phyloP scores from a whole-genome alignment of 2,329 filamentous ascomycete genomes.

The Tolypocladium pustulatum region DNA sequence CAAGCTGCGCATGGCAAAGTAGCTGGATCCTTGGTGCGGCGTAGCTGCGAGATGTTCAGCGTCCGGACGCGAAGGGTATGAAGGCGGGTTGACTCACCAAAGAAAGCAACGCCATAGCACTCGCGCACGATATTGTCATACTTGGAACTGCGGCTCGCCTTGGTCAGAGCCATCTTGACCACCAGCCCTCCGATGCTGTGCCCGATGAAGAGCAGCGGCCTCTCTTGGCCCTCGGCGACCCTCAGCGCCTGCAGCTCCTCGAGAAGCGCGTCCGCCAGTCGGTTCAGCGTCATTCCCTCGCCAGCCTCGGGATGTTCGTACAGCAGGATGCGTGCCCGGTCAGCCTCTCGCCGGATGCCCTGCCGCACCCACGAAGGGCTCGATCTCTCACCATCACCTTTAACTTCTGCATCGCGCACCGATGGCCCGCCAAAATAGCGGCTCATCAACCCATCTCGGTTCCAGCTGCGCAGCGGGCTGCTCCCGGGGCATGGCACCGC shows the following conservation, averaged over 20 bases:
- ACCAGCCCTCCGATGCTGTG: conserved; percentile 53
- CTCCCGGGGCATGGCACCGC: conserved; percentile 44
- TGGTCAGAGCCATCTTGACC: conserved; percentile 44
- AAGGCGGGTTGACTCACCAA: conserved; percentile 28
- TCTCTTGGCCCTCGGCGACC: conserved; percentile 19
- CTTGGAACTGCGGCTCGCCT: conserved; percentile 26
- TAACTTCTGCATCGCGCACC: conserved; percentile 25
- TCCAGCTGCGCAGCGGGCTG: conserved; percentile 42
- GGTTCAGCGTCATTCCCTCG: conserved; percentile 31
- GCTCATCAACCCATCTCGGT: conserved; percentile 34
- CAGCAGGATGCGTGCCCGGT: conserved; percentile 37
- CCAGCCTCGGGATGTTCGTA: conserved; percentile 36
- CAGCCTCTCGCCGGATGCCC: conserved; percentile 37
- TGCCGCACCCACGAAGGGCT: conserved; percentile 41
- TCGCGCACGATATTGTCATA: conserved; percentile 38
- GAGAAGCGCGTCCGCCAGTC: conserved; percentile 35
- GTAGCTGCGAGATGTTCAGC: conserved; percentile 27
- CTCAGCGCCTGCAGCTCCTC: conserved; percentile 28
- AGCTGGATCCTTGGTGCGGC: conserved; percentile 53
- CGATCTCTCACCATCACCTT: conserved; percentile 9
- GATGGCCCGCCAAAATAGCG: conserved; percentile 33
- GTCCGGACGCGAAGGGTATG: not conserved
- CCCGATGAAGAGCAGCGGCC: conserved; percentile 49
- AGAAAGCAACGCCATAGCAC: conserved; percentile 51
- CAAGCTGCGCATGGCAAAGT: conserved; percentile 48